Percentiles rank a stretch among this genome's conserved stretches.
Evolutionary conservation across 192 early-diverging fungal genomes (phyloP).

Genomic region (Coemansia sp.): DNA sequence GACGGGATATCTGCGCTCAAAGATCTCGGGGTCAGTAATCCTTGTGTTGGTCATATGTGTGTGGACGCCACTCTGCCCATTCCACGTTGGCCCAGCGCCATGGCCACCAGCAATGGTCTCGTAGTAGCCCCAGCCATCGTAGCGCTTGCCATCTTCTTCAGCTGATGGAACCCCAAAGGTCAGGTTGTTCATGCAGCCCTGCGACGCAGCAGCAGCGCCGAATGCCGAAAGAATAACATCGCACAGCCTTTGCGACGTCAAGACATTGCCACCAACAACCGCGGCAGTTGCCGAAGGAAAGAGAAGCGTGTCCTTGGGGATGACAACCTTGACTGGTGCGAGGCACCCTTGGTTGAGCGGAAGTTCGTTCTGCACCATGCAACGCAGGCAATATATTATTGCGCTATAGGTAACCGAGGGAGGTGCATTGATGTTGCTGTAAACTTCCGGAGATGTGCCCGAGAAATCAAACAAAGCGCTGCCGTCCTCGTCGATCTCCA

Average conservation of each 20-base stretch:
- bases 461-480: slow-evolving; percentile 89
- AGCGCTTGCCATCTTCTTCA: slow-evolving; percentile 25
- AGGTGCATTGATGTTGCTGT: slow-evolving; percentile 85
- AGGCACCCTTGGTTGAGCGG: slow-evolving; percentile 96
- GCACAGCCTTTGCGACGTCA: slow-evolving; percentile 89
- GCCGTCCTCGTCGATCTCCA: slow-evolving; percentile 77
- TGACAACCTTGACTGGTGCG: slow-evolving; percentile 74
- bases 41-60: slow-evolving; percentile 97
- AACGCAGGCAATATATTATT: slow-evolving; percentile 94
- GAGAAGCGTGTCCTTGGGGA: slow-evolving; percentile 79
- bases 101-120: slow-evolving; percentile 89
- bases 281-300: slow-evolving; percentile 79
- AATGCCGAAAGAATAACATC: slow-evolving; percentile 93
- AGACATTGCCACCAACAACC: slow-evolving; percentile 96
- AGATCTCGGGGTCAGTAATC: slow-evolving; percentile 95
- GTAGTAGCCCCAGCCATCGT: slow-evolving; percentile 91
- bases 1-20: slow-evolving; percentile 90
- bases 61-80: slow-evolving; percentile 77
- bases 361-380: slow-evolving; percentile 85
- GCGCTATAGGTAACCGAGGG: slow-evolving; percentile 80
- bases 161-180: slow-evolving; percentile 77
- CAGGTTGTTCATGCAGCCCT: slow-evolving; percentile 95
- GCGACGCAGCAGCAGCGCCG: slow-evolving; percentile 84
- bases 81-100: slow-evolving; percentile 89
- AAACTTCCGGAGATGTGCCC: slow-evolving; percentile 85